A percentile compares a stretch with the other conserved stretches of the same genome.
Evolutionary conservation across 345 rosid genomes (phyloP).

Genomic region (Excoecaria cochinchinensis): DNA sequence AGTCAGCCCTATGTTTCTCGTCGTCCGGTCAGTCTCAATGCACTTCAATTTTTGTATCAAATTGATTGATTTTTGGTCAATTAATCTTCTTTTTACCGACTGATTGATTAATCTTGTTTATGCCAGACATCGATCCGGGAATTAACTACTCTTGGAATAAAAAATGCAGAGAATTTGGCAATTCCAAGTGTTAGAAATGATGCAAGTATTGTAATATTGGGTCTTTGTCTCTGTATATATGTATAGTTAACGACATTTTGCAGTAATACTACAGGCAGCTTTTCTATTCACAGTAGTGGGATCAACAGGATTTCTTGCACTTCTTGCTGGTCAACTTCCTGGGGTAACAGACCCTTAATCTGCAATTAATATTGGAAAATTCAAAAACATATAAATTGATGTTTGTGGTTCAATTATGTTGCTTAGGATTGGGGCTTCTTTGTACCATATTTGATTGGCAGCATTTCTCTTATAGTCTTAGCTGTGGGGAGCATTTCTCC

Average conservation of each 20-base stretch:
- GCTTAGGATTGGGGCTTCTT: conserved; percentile 97
- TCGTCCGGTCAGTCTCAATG: conserved; percentile 74
- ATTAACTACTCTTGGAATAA: conserved; percentile 73
- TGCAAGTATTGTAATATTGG: conserved; percentile 42
- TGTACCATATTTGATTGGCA: conserved; percentile 84
- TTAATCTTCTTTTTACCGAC: not conserved
- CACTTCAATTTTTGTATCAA: conserved; percentile 9
- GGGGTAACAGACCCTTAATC: conserved; percentile 50
- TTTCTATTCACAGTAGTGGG: conserved; percentile 92
- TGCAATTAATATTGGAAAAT: not conserved
- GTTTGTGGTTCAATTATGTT: not conserved
- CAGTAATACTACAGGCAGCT: conserved; percentile 87
- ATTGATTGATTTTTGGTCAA: not conserved
- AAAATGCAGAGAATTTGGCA: conserved; percentile 86
- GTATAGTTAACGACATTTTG: conserved; percentile 27
- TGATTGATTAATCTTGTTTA: not conserved
- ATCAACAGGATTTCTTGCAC: conserved; percentile 68
- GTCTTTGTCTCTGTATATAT: conserved; percentile 10
- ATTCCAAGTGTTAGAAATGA: conserved; percentile 96
- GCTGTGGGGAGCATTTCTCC: conserved; percentile 87
- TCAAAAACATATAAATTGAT: not conserved
- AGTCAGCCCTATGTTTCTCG: conserved; percentile 95
- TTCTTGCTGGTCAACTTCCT: conserved; percentile 91
- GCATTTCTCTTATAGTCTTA: conserved; percentile 81
- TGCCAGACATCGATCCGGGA: conserved; percentile 79